These are phyloP conservation scores for Xylaria sp. DNA, from an alignment of 2,329 filamentous ascomycete species.

Conservation along the genomic window DNA sequence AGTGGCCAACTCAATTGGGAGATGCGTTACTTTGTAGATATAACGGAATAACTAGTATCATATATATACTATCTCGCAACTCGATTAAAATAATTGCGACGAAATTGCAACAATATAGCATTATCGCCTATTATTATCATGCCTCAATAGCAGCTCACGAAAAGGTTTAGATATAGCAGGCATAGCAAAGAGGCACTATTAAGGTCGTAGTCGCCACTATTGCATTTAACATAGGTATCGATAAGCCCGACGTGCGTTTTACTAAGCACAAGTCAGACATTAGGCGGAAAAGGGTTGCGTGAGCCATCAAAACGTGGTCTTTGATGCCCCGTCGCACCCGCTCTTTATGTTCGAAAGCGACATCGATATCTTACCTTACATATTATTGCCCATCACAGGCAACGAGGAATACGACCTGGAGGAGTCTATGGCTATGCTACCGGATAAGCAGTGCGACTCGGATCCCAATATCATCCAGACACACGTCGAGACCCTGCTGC, in stretches of 20 bases:
- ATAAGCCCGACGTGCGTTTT: conserved; percentile 59
- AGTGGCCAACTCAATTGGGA: too few relatives aligned
- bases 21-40: too few relatives aligned
- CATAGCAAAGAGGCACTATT: not conserved
- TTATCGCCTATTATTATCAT: not conserved
- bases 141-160: not conserved
- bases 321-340: conserved; percentile 76
- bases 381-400: conserved; percentile 86
- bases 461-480: conserved; percentile 80
- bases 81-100: not conserved
- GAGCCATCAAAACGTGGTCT: conserved; percentile 93
- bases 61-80: not conserved
- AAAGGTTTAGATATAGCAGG: not conserved
- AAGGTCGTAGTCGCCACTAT: not conserved
- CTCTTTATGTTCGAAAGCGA: conserved; percentile 72
- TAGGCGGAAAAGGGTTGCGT: conserved; percentile 90
- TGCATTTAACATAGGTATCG: not conserved
- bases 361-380: conserved; percentile 84
- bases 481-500: conserved; percentile 84
- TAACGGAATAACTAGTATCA: not conserved
- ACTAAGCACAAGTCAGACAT: conserved; percentile 87
- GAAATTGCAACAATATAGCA: not conserved
- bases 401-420: conserved; percentile 88
- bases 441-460: conserved; percentile 85
- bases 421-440: conserved; percentile 83